Base-by-base conservation (phyloP, 176 grass and related monocot genomes). In the Carex littledalei region DNA sequence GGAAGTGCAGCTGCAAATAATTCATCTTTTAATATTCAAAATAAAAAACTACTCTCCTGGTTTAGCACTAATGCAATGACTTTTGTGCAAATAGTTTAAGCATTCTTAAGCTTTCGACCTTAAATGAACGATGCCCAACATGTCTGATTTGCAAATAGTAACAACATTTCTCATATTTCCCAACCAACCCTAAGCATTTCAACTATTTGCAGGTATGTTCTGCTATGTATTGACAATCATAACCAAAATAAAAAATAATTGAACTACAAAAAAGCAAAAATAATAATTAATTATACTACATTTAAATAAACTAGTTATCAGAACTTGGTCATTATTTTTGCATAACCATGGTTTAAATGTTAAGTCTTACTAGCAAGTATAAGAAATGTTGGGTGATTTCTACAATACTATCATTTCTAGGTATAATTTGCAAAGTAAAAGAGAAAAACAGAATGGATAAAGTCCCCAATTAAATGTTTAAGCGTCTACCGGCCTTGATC, bases 1-100 rank as follows among this genome's bases (percentile, higher is more conserved):
- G 88, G 20, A 98, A 93, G 85, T 94, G 91, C 64, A 98, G 88
- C 96, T 95, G 91, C 89, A 83, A 81, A 61, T 78, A 78, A 56
- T 78, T 57, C 22, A 78, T 56, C 47, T 78, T 32, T 32, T 78
- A 57, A 56, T 56, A 6, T 57, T 54, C 47, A 77, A 77, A 31
- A 24, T 76, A 20, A 78, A 78, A 17, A 34, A 9, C 14, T 78
- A 29, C 5, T 3, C 24, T 57, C 74, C 49, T 57, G 74, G 0
- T 34, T 67, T 67, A 67, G 26, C 35, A 69, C 4, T 21, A 43
- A 71, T 71, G 68, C 68, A 71, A 63, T 2, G 18, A 71, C 37
- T 45, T 45, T 2, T 71, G 7, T 43, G 32, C 67, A 34, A 39
- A 69, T 69, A 69, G 1, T 67, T 35, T 69, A 35, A 70, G 35